Evolutionary conservation across 2,329 filamentous ascomycete species (phyloP), one percentile per base, ranked within the genome.

Genomic region (Sarocladium oryzae): DNA sequence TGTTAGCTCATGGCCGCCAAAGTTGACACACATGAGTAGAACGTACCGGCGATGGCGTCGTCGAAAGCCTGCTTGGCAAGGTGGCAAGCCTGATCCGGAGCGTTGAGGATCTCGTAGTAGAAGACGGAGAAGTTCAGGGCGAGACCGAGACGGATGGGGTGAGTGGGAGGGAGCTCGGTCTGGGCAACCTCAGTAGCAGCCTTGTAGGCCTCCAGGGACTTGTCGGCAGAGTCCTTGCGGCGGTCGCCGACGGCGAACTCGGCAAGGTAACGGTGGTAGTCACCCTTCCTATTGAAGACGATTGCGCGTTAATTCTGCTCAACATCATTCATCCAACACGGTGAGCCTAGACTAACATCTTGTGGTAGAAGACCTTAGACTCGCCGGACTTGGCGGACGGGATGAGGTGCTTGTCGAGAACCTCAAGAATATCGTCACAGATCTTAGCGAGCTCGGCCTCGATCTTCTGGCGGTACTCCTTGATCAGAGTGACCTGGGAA

Each of bases 21-120:
- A 30, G 16, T 13, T 26, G 16, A 35, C 23, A n/a, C 16, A 24
- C 30, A 49, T 32, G 36, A 13, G 28, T 28, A 4, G 6, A n/a
- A 61, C 68, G 57, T 63, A 79, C 76, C 76, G 65, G 91, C 91
- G 82, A 96, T 96, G 61, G 92, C 92, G 74, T 97, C 92, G 70
- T 97, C 92, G 68, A 97, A 97, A 49, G 93, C 92, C 80, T 97
- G 92, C 85, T 97, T 97, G 74, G 92, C 92, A 62, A 96, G 85
- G 73, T 96, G 91, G 85, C 92, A 96, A 69, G 91, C 92, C 78
- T 95, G 92, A 72, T 97, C 93, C 58, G 92, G 92, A 38, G 92
- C 90, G 81, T 97, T 99, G 66, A 97, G 81, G 71, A 97, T 99
- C 84, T 99, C 93, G 74, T 99, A 99, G 86, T 97, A 97, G 82